Evolutionary conservation across 2,329 filamentous ascomycete species (phyloP).

Genomic region (Plectosphaerella sp.): DNA sequence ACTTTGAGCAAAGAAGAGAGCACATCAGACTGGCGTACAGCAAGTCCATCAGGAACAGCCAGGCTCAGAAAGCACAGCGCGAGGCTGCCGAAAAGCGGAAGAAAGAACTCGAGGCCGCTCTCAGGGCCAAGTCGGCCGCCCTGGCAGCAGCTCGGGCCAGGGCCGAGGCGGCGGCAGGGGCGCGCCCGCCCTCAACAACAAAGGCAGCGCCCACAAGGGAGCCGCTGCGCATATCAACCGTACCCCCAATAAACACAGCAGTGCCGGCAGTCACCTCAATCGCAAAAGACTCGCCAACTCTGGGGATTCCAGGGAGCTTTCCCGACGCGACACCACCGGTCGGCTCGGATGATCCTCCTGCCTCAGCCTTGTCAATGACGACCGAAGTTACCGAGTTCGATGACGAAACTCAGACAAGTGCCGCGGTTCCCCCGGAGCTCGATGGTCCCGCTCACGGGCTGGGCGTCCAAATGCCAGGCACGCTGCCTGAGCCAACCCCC

Average conservation of each 20-base stretch:
- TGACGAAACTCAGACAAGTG: slow-evolving; percentile 62
- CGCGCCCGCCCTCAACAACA: not conserved
- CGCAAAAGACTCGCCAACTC: slow-evolving; percentile 55
- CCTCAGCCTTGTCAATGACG: slow-evolving; percentile 53
- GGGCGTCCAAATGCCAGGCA: slow-evolving; percentile 6
- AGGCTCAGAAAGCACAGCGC: slow-evolving; percentile 53
- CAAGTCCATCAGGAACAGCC: slow-evolving; percentile 72
- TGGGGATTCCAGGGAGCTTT: slow-evolving; percentile 64
- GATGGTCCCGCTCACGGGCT: slow-evolving; percentile 9
- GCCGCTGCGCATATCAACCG: not conserved
- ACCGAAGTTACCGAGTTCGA: slow-evolving; percentile 70
- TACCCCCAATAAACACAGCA: not conserved
- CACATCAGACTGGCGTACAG: slow-evolving; percentile 82
- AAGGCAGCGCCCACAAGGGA: not conserved
- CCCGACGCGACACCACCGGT: slow-evolving; percentile 33
- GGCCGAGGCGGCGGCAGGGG: not conserved
- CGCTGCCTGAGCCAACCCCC: not conserved
- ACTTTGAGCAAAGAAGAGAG: slow-evolving; percentile 78
- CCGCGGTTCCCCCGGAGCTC: slow-evolving; percentile 30
- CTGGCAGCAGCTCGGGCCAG: slow-evolving; percentile 9
- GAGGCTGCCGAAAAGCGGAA: slow-evolving; percentile 49
- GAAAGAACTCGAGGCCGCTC: slow-evolving; percentile 43
- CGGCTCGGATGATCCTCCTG: slow-evolving; percentile 43
- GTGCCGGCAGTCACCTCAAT: slow-evolving; percentile 4
- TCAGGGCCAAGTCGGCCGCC: slow-evolving; percentile 32